phyloP scores from a whole-genome alignment of 2,329 filamentous ascomycete genomes.

The Scytalidium sp. region DNA sequence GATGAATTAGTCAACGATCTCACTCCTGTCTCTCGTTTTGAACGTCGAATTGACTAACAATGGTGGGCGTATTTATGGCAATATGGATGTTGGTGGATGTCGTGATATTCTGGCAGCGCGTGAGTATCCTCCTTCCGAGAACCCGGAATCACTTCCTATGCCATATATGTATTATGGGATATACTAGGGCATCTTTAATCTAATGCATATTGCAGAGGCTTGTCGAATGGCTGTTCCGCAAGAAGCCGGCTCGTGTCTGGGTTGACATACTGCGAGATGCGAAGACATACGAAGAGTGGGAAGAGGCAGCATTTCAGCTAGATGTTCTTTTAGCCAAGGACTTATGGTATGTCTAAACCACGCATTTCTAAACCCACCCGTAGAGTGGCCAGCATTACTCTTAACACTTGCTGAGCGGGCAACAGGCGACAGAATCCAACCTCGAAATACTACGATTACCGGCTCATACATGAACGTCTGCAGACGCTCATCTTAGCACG shows the following conservation, averaged over 20 bases:
- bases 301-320: slow-evolving; percentile 77
- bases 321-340: slow-evolving; percentile 80
- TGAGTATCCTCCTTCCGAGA: slow-evolving; percentile 30
- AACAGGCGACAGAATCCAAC: slow-evolving; percentile 76
- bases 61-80: slow-evolving; percentile 30
- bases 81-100: slow-evolving; percentile 61
- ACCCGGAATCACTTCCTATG: not conserved
- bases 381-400: not conserved
- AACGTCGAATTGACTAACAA: slow-evolving; percentile 8
- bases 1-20: too few species aligned
- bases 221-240: slow-evolving; percentile 62
- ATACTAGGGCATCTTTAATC: too few species aligned
- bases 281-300: slow-evolving; percentile 79
- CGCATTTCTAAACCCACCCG: not conserved
- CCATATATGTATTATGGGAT: too few species aligned
- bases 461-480: slow-evolving; percentile 75
- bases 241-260: slow-evolving; percentile 62
- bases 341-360: slow-evolving; percentile 58
- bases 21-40: too few species aligned
- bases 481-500: slow-evolving; percentile 67
- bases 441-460: slow-evolving; percentile 81
- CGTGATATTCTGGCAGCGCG: slow-evolving; percentile 59
- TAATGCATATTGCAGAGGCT: slow-evolving; percentile 53
- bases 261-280: slow-evolving; percentile 64
- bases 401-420: not conserved